Evolutionary conservation across 768 basidiomycete species (phyloP).

Genomic region (Pleurotus tuoliensis): DNA sequence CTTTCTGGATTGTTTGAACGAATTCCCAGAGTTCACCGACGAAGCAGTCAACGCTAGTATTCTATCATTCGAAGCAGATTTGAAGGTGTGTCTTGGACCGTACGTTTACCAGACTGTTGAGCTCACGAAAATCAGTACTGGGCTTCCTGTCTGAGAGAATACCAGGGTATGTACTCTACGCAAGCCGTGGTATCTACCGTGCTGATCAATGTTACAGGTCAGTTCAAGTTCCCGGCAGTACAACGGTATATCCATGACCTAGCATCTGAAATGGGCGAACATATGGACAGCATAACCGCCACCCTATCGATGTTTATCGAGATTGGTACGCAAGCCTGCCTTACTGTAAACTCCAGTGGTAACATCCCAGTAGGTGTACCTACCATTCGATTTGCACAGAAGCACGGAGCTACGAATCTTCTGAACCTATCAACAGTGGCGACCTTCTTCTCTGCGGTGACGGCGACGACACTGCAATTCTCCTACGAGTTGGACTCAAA

Average conservation of each 20-base stretch:
- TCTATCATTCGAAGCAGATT: conserved; percentile 62
- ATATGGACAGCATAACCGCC: conserved; percentile 63
- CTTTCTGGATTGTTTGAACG: conserved; percentile 68
- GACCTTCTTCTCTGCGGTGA: conserved; percentile 75
- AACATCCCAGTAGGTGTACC: conserved; percentile 53
- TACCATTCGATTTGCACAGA: conserved; percentile 72
- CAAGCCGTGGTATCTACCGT: not conserved
- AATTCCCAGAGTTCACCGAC: conserved; percentile 76
- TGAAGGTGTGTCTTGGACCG: conserved; percentile 41
- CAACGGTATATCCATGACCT: conserved; percentile 74
- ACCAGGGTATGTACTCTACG: conserved; percentile 39
- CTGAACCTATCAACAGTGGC: conserved; percentile 74
- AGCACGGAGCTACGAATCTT: conserved; percentile 65
- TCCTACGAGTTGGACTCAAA: conserved; percentile 40
- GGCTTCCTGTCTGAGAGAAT: conserved; percentile 67
- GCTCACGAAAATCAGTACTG: conserved; percentile 47
- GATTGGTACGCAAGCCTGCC: conserved; percentile 46
- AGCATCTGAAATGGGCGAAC: conserved; percentile 70
- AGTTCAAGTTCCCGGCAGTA: conserved; percentile 69
- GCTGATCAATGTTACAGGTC: conserved; percentile 34
- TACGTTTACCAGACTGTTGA: not conserved
- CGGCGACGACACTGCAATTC: conserved; percentile 69
- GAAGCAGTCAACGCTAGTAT: conserved; percentile 70
- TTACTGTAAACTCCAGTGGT: not conserved
- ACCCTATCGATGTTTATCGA: conserved; percentile 74